Percentiles rank a stretch among this genome's conserved stretches.
Evolutionary conservation across 148 eudicot species (phyloP).

Genomic region (Persicaria maculosa): DNA sequence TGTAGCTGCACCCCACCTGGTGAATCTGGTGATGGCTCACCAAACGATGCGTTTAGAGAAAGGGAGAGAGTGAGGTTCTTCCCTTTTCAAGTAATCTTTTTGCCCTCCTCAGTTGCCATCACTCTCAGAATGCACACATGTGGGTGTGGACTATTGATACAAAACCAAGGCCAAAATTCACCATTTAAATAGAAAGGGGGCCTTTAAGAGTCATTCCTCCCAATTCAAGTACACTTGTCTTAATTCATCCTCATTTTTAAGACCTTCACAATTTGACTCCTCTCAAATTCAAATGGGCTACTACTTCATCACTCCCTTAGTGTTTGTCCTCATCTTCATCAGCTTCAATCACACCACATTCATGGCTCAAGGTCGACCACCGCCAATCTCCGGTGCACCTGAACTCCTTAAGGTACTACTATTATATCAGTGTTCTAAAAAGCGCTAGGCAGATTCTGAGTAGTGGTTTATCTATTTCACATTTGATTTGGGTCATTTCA

Average conservation of each 20-base stretch:
- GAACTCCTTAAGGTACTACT: too few species aligned
- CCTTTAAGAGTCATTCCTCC: neutral
- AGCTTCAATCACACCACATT: neutral
- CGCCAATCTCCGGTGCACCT: too few species aligned
- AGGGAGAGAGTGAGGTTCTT: neutral
- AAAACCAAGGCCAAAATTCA: neutral
- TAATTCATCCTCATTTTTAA: neutral
- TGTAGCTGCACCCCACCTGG: too few species aligned
- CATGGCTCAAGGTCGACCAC: conserved; percentile 9
- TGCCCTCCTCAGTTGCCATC: neutral
- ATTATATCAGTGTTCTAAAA: too few species aligned
- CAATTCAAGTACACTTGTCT: neutral
- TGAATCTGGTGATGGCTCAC: neutral
- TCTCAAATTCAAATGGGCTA: neutral
- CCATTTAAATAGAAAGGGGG: neutral
- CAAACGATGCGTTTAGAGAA: neutral
- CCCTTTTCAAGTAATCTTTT: conserved; percentile 3
- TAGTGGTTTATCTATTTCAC: too few species aligned
- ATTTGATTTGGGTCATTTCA: too few species aligned
- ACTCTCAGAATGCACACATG: neutral
- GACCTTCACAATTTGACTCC: neutral
- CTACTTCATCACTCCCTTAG: neutral
- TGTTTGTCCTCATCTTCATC: conserved; percentile 11
- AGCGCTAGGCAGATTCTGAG: too few species aligned
- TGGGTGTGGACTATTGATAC: too few species aligned